Evolutionary conservation across 257 asterid species (phyloP).

Genomic region (Nicotiana knightiana): DNA sequence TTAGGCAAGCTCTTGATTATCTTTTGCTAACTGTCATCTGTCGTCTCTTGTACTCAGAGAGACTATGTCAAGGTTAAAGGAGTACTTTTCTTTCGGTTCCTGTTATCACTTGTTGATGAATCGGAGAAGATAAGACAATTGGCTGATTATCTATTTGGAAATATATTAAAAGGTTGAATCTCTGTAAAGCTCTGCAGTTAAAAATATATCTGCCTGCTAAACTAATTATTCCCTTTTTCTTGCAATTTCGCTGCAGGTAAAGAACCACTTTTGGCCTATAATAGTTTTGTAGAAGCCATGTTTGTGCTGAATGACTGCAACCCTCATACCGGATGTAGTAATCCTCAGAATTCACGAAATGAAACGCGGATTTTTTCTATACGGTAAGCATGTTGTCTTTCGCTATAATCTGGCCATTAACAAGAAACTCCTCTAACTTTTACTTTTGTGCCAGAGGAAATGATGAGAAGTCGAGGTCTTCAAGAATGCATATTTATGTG

Average conservation of each 20-base stretch:
- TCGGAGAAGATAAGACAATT: slow-evolving; percentile 73
- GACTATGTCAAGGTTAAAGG: slow-evolving; percentile 98
- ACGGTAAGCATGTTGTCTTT: slow-evolving; percentile 39
- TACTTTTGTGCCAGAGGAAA: slow-evolving; percentile 52
- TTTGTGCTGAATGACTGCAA: slow-evolving; percentile 86
- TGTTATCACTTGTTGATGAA: slow-evolving; percentile 81
- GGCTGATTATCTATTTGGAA: slow-evolving; percentile 89
- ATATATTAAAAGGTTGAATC: slow-evolving; percentile 70
- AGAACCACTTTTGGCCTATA: slow-evolving; percentile 96
- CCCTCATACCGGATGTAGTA: slow-evolving; percentile 78
- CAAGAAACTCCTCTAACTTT: neutral
- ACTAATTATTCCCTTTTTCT: neutral
- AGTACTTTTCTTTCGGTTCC: slow-evolving; percentile 83
- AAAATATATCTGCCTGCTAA: neutral
- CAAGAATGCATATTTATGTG: slow-evolving; percentile 73
- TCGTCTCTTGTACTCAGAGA: slow-evolving; percentile 41
- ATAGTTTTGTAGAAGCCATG: slow-evolving; percentile 88
- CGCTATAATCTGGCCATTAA: neutral
- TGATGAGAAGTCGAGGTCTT: slow-evolving; percentile 71
- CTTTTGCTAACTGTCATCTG: slow-evolving; percentile 11
- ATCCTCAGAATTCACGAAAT: slow-evolving; percentile 49
- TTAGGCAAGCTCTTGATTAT: neutral
- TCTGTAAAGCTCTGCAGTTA: neutral
- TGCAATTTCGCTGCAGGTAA: slow-evolving; percentile 48
- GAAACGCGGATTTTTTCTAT: slow-evolving; percentile 62